Conservation (phyloP, 805 yeast genomes). For the Sugiyamaella floridensis region DNA sequence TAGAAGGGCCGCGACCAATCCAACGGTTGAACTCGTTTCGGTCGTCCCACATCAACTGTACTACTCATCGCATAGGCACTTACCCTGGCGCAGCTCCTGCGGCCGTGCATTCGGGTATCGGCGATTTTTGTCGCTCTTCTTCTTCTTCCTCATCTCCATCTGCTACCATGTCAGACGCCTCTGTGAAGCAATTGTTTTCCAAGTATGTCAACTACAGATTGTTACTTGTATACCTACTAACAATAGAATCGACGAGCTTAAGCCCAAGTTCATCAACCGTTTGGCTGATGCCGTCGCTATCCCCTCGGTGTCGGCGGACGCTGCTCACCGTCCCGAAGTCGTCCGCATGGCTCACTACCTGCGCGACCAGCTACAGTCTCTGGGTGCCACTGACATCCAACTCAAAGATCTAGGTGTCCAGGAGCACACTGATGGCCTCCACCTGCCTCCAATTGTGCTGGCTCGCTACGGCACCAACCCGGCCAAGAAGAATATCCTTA, state of each 20-base stretch:
- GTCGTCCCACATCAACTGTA: background rate
- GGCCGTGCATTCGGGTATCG: background rate
- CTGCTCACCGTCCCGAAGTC: conserved; percentile 78
- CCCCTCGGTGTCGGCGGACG: conserved; percentile 92
- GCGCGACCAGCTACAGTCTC: conserved; percentile 52
- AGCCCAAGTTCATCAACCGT: conserved; percentile 56
- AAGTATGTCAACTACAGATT: conserved; percentile 8
- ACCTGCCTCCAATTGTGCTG: conserved; percentile 91
- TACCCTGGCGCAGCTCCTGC: background rate
- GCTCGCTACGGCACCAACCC: conserved; percentile 82
- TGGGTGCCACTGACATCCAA: conserved; percentile 81
- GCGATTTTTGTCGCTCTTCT: background rate
- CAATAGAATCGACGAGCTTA: conserved; percentile 35
- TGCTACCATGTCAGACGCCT: conserved; percentile 15
- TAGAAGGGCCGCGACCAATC: too few relatives aligned
- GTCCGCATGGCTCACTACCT: conserved; percentile 84
- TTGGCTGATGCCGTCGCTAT: conserved; percentile 82
- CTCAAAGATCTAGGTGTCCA: conserved; percentile 79
- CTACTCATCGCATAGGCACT: background rate
- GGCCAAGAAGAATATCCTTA: conserved; percentile 74
- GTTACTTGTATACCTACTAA: background rate
- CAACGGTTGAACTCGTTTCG: background rate
- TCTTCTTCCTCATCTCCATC: background rate
- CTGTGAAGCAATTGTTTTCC: conserved; percentile 10
- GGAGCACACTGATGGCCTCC: conserved; percentile 57